Conservation (phyloP, 805 yeast species). For the Metschnikowia continentalis region DNA sequence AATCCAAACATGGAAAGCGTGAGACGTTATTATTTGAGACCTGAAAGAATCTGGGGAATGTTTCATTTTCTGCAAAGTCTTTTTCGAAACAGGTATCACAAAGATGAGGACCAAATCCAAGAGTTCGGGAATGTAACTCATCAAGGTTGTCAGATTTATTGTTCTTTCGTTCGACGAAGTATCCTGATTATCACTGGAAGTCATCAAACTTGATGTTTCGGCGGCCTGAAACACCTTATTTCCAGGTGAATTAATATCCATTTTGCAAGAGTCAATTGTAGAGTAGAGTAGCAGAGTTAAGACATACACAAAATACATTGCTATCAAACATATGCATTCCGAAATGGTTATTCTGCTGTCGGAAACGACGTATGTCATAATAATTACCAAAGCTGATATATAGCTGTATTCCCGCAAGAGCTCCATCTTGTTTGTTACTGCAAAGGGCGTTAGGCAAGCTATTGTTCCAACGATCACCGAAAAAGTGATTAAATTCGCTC, state of each 20-base stretch:
- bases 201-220: conserved; percentile 7
- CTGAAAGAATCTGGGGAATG: not conserved
- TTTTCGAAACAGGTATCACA: conserved; percentile 8
- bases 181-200: not conserved
- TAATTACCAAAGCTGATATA: conserved; percentile 24
- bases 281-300: conserved; percentile 1
- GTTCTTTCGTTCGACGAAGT: not conserved
- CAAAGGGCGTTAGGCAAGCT: conserved; percentile 20
- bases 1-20: conserved; percentile 14
- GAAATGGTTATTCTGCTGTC: conserved; percentile 32
- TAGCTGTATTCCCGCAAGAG: conserved; percentile 27
- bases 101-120: conserved; percentile 6
- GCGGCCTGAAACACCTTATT: conserved; percentile 1
- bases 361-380: conserved; percentile 26
- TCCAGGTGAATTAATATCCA: conserved; percentile 2
- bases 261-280: not conserved
- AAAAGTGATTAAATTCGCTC: conserved; percentile 31
- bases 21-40: conserved; percentile 13
- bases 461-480: conserved; percentile 35
- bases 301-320: conserved; percentile 16
- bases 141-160: not conserved
- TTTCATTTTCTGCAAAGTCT: not conserved
- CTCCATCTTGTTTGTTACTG: conserved; percentile 17
- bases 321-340: conserved; percentile 28
- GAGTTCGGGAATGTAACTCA: not conserved